These are phyloP conservation scores for Stephania cephalantha DNA, from an alignment of 164 flowering plant genomes.

Conservation along the genomic window DNA sequence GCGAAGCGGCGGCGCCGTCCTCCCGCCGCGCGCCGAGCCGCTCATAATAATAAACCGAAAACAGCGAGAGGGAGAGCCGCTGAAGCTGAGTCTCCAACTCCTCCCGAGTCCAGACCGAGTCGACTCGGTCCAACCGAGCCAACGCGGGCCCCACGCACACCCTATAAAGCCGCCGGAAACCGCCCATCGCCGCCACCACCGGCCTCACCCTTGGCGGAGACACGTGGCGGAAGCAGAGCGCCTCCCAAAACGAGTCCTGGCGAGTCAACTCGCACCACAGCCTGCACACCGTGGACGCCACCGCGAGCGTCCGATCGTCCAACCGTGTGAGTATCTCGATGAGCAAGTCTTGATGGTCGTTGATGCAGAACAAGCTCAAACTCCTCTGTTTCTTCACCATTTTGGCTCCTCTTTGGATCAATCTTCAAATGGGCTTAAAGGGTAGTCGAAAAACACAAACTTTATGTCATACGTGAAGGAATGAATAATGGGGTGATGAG, in stretches of 20 bases:
- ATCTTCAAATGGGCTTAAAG: background rate
- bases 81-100: conserved; percentile 53
- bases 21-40: conserved; percentile 26
- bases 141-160: conserved; percentile 56
- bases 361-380: conserved; percentile 37
- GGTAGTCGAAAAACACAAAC: background rate
- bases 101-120: conserved; percentile 25
- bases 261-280: conserved; percentile 63
- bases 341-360: conserved; percentile 72
- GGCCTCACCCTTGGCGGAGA: conserved; percentile 46
- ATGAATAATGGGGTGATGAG: conserved; percentile 7
- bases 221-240: conserved; percentile 70
- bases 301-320: conserved; percentile 70
- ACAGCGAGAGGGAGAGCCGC: conserved; percentile 54
- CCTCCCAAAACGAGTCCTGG: conserved; percentile 83
- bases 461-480: too few species aligned
- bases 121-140: conserved; percentile 27
- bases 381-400: conserved; percentile 12
- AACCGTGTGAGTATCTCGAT: conserved; percentile 64
- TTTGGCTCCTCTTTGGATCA: background rate
- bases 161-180: conserved; percentile 64
- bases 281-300: conserved; percentile 77
- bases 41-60: conserved; percentile 83
- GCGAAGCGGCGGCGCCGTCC: conserved; percentile 31
- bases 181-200: conserved; percentile 75